Base-by-base conservation (phyloP, 2,329 filamentous ascomycete species). In the Onygenales sp. region DNA sequence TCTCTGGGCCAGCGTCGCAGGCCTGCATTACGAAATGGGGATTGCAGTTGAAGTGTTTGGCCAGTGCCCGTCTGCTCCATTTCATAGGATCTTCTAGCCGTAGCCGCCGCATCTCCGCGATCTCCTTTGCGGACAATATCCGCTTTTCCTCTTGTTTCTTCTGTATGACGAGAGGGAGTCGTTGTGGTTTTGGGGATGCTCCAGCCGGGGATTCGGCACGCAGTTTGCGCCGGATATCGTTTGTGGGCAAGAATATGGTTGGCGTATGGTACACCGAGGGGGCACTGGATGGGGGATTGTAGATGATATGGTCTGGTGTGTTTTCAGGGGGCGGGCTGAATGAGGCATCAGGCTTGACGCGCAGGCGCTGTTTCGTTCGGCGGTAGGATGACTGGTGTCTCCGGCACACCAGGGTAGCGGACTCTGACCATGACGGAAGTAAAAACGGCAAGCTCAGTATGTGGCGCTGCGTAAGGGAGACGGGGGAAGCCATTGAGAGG, bases 251-350 rank as follows among this genome's bases (percentile, higher is more conserved):
- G 65, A 86, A 86, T 58, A 83, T 82, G 32, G 75, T 69, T 1
- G 83, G 83, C 1, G 83, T 86, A 63, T 84, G 79, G 62, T 82
- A 83, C 27, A 82, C 77, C 56, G 76, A 82, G 6, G 83, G 82
- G 6, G 79, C 77, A 32, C 80, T 79, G 6, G 82, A 81, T 0
- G 83, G 83, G 37, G 83, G 83, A 60, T 86, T 86, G 74, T 81
- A 82, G 64, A 86, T 75, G 63, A 84, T 82, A 62, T 80, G 76
- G 54, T 80, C 76, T 56, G 70, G 69, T 17, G 62, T 57, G 56
- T 70, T 65, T 17, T 61, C 61, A 5, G 73, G 66, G 8, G 61
- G 58, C 11, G 66, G 61, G 13, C 67, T 68, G 59, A 78, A 78
- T n/a, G 74, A 75, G 10, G 71, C 68, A 64, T 78, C 75, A n/a